These are phyloP conservation scores for Casuarina equisetifolia DNA, from an alignment of 306 rosid genomes.

Conservation along the genomic window DNA sequence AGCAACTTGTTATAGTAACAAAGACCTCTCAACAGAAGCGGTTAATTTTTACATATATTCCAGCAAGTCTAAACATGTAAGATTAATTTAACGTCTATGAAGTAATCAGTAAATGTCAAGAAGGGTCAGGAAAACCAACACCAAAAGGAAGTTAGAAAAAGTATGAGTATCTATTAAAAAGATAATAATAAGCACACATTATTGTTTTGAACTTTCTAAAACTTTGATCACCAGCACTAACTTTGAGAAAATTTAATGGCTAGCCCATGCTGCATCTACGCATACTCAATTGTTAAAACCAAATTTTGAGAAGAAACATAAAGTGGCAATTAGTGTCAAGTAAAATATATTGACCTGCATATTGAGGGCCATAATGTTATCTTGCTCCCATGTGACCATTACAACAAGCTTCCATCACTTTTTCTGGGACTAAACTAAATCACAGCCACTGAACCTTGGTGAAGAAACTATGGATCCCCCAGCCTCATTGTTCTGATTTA, in stretches of 20 bases:
- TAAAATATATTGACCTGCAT: background rate
- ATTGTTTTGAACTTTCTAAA: background rate
- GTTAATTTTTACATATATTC: background rate
- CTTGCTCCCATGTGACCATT: background rate
- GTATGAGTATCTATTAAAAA: background rate
- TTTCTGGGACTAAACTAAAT: background rate
- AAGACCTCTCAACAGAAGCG: background rate
- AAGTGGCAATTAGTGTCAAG: too few species aligned
- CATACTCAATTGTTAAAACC: background rate
- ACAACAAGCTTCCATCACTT: background rate
- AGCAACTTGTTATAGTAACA: background rate
- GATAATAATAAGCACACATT: background rate
- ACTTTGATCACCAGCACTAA: background rate
- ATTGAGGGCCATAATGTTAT: background rate
- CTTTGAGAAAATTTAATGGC: background rate
- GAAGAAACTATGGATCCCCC: background rate
- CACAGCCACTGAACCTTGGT: background rate
- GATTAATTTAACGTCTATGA: background rate
- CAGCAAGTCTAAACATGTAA: background rate
- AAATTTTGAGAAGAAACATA: background rate
- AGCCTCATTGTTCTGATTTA: background rate
- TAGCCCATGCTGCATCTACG: background rate
- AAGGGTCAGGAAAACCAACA: background rate
- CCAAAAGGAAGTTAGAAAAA: background rate
- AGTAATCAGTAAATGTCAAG: background rate